Evolutionary conservation across 2,329 filamentous ascomycete species (phyloP), one percentile per base, ranked within the genome.

Genomic region (Davidsoniella virescens): DNA sequence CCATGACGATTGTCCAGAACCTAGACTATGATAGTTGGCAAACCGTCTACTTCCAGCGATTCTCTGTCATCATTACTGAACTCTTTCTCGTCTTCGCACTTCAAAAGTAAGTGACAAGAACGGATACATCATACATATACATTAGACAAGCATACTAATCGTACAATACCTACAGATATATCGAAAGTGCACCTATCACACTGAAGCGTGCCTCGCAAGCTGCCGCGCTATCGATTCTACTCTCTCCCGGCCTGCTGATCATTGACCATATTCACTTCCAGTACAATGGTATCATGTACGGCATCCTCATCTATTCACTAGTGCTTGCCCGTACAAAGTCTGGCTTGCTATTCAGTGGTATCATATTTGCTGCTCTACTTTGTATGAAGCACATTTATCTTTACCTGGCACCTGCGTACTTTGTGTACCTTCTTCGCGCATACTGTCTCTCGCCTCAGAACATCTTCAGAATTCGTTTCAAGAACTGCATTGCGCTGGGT

Each of bases 251-350:
- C 2, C 76, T 98, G 36, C 72, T 98, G 54, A 93, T 98, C 62
- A 96, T 98, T 63, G 92, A 98, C 61, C 92, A 98, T 63, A 90
- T 95, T 56, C 88, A 95, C 64, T 98, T 98, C 64, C 92, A 98
- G 70, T 98, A 98, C 70, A 98, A 98, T 68, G 90, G 92, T 39
- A 87, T 88, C 66, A 78, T 98, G 66, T 98, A 96, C 63, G 92
- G 92, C 37, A 70, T 96, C 41, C 70, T 98, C 47, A 76, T 96
- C 37, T 71, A 90, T 49, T 96, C 92, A 2, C 73, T 98, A 44
- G 83, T 93, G 1, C 68, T 93, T 53, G 87, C 87, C 5, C 80
- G 86, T 47, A 78, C 81, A 58, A 78, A 76, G 60, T 82, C 82
- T 2, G 84, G 84, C 0, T 70, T 92, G 33, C 72, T 96, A 10